Evolutionary conservation across 176 grass and related monocot species (phyloP).

Genomic region (Bromus sterilis): DNA sequence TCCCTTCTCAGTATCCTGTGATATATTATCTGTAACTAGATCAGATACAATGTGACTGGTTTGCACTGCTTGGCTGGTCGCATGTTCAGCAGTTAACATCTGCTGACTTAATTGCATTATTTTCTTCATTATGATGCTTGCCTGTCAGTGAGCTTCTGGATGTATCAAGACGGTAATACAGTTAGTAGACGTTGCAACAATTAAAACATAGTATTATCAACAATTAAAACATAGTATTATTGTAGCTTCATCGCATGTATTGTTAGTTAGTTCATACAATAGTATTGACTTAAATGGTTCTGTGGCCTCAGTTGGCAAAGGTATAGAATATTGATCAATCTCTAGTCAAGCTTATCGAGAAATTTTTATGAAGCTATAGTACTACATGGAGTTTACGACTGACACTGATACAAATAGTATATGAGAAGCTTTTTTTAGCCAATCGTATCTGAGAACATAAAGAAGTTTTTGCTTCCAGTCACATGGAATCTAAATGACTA

Average conservation of each 20-base stretch:
- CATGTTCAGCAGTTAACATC: not conserved
- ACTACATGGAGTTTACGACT: not conserved
- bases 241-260: not conserved
- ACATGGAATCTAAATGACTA: not conserved
- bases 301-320: not conserved
- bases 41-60: not conserved
- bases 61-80: not conserved
- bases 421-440: not conserved
- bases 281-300: not conserved
- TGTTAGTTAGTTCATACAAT: not conserved
- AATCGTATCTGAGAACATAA: not conserved
- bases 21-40: not conserved
- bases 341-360: not conserved
- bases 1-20: not conserved
- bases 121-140: not conserved
- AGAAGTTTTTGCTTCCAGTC: not conserved
- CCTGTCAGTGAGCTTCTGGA: not conserved
- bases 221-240: not conserved
- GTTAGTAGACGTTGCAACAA: not conserved
- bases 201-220: not conserved
- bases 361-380: not conserved
- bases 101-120: slow-evolving; percentile 6
- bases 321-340: not conserved
- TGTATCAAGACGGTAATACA: not conserved
- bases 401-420: not conserved